Conservation (phyloP, 2,329 filamentous ascomycete genomes). For the Mycosphaerella sp. region DNA sequence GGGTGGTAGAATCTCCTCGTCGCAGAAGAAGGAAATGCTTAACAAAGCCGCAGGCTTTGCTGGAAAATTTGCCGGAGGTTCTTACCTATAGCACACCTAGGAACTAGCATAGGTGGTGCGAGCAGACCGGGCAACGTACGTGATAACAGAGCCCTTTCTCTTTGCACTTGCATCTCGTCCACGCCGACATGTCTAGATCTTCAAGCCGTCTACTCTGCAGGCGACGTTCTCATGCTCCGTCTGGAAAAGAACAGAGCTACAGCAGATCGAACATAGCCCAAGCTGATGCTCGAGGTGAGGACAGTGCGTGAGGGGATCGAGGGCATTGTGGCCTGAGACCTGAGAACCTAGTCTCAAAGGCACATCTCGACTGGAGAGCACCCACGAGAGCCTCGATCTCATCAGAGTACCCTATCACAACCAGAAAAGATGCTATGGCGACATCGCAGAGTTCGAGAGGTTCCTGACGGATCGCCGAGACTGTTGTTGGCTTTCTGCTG, state of each 20-base stretch:
- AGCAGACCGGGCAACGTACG: too few species aligned
- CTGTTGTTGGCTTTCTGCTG: background rate
- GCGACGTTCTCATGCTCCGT: too few species aligned
- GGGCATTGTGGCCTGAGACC: too few species aligned
- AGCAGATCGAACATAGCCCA: background rate
- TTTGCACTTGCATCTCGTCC: background rate
- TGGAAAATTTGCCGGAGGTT: constrained; percentile 71
- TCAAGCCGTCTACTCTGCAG: too few species aligned
- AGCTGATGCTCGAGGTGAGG: background rate
- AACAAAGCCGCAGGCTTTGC: constrained; percentile 75
- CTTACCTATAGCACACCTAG: constrained; percentile 44
- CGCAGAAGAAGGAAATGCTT: constrained; percentile 72
- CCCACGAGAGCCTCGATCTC: too few species aligned
- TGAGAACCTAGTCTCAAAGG: too few species aligned
- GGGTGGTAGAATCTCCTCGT: constrained; percentile 59
- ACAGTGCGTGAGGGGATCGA: too few species aligned
- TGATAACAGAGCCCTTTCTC: background rate
- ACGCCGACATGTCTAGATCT: too few species aligned
- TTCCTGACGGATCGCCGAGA: background rate
- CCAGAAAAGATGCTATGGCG: too few species aligned
- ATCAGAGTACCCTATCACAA: too few species aligned
- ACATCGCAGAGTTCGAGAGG: background rate
- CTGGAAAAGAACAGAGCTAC: background rate
- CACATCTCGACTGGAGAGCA: too few species aligned
- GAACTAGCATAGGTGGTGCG: too few species aligned